Base-by-base conservation (phyloP, 306 rosid species). In the Trifolium dubium region DNA sequence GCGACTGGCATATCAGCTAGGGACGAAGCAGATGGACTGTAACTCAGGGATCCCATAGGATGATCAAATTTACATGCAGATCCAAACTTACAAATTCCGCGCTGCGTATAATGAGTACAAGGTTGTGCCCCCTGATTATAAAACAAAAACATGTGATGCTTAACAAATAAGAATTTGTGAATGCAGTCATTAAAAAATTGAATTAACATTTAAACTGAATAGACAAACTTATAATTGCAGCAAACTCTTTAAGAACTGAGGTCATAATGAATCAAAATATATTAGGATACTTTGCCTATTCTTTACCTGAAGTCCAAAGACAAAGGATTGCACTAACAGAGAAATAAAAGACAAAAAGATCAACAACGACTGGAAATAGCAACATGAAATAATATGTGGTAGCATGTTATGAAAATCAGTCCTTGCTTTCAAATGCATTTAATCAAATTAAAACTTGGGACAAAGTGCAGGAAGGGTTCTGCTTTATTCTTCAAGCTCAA, bases 1-100 rank as follows among this genome's bases (percentile, higher is more conserved):
- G 97, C 92, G 59, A 90, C 99, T 2, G 97, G 97, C 88, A 95
- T 88, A 81, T 90, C 97, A 30, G 96, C 82, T 39, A 92, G 88
- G 59, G 99, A 95, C 60, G 96, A 95, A 17, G 98, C 92, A 47
- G 98, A 92, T 79, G 97, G 96, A 75, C 98, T 95, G 58, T 92
- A 92, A 83, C 96, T 92, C 67, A 95, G 81, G 67, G 97, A 81
- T 78, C 88, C 98, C 77, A 86, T 75, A 7, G 99, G 92, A 82
- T 95, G 99, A 81, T 92, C 97, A 15, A 87, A 95, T 86, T 83
- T 95, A 91, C 99, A 95, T 53, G 92, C 89, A 10, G 88, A 43
- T 60, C 99, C 99, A 73, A 90, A 95, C 79, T 90, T 95, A 75
- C 99, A 95, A 50, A 85, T 83, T 78, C 99, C 99, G 66, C 82